Base-by-base conservation (phyloP, 768 basidiomycete genomes). In the Erythrobasidium yunnanense region DNA sequence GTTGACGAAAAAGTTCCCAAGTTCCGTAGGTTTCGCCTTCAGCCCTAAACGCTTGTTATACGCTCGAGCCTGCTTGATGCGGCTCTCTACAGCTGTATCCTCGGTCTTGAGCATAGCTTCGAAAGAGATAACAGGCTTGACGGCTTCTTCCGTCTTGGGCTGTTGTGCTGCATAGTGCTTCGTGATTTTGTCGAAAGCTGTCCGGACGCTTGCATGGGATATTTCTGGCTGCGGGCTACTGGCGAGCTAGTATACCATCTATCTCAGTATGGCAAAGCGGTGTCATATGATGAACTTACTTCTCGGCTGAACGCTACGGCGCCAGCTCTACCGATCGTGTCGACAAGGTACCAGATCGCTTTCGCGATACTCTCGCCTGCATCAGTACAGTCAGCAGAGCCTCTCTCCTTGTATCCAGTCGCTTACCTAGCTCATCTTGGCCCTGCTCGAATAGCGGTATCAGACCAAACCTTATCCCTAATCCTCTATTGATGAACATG, bases 391-490 rank as follows among this genome's bases (percentile, higher is more conserved):
- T 23, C 47, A 17, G 55, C 11, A 52, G 47, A 11, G 23, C 6
- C n/a, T n/a, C n/a, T n/a, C n/a, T n/a, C n/a, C n/a, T n/a, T n/a
- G n/a, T n/a, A n/a, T n/a, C n/a, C n/a, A n/a, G n/a, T n/a, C n/a
- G 38, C 11, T 42, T 42, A n/a, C 38, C 47, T 58, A 18, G 38
- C 38, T 45, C 77, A 22, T 83, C 77, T 7, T 79, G 78, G 63
- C 85, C n/a, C n/a, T n/a, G n/a, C n/a, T n/a, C 83, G 1, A 83
- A 74, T 33, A 83, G 76, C 1, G 90, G 91, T 1, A 92, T 88
- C 51, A 96, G 73, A 13, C 93, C 93, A 75, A 91, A 90, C 18
- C 88, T 80, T 69, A 90, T 81, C 0, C 91, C 88, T 47, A 88
- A 78, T 17, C 80, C 81, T 33, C 88, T 80, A 29, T 82, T 77